Evolutionary conservation across 1,284 basidiomycete species (phyloP), one percentile per base, ranked within the genome.

Genomic region (Trichosporon sp.): DNA sequence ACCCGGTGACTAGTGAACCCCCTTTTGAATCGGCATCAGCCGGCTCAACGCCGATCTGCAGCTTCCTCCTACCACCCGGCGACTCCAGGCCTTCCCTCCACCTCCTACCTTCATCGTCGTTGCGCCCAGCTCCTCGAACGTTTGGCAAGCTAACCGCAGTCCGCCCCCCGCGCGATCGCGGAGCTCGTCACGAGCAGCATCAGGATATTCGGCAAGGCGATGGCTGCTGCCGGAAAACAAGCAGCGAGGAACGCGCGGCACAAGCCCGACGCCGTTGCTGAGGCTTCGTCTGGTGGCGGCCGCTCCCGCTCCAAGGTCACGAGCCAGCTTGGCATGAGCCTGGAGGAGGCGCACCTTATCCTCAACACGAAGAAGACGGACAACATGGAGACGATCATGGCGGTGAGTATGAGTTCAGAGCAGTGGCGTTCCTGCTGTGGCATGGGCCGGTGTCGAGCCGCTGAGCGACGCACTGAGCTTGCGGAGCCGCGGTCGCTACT

Each of bases 291-390:
- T 2, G 75, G 78, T 31, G 76, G 74, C 38, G 77, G 74, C 43
- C 69, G 75, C 21, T 75, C 73, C 64, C 70, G 70, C 32, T 73
- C 73, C 46, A 84, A 82, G 66, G 75, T 79, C 38, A 78, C 88
- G 87, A 73, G 88, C 89, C 89, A 69, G 91, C 90, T 96, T 79
- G 89, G 91, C 63, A 97, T 99, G 96, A 95, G 94, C 26, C 80
- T 97, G 75, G 96, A 99, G 76, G 97, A 99, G 86, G 97, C 97
- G 31, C 91, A 91, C 77, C 86, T 98, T 73, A 96, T 99, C 80
- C 86, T 99, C 76, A 98, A 99, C 82, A 86, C 91, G 56, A 97
- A 96, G 85, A 89, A 89, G 68, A 91, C 88, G 40, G 90, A 91
- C 31, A 78, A 87, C 0, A 81, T 92, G 80, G 91, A 94, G 79